A percentile compares a stretch with the other conserved stretches of the same genome.
These are phyloP conservation scores for Blastocystis sp. DNA, from an alignment of 352 stramenopile genomes.

Conservation along the genomic window DNA sequence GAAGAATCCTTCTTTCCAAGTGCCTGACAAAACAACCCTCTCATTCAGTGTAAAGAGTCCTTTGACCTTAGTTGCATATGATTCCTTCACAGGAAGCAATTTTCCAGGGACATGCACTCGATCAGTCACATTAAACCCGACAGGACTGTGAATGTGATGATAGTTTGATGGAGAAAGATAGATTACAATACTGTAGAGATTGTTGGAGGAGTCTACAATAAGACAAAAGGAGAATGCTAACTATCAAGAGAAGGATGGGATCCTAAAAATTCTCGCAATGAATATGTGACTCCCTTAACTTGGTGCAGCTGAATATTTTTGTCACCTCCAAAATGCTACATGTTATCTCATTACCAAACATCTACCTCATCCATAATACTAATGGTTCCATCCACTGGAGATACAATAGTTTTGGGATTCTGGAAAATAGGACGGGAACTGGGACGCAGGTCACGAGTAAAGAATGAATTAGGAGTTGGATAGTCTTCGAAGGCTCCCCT, in stretches of 20 bases:
- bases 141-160: constrained; percentile 29
- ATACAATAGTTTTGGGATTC: background rate
- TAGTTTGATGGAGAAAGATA: constrained; percentile 61
- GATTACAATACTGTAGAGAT: constrained; percentile 45
- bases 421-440: background rate
- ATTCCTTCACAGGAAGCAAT: constrained; percentile 47
- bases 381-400: constrained; percentile 54
- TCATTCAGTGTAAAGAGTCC: constrained; percentile 59
- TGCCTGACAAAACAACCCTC: background rate
- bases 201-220: background rate
- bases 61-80: constrained; percentile 33
- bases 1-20: constrained; percentile 40
- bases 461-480: constrained; percentile 52
- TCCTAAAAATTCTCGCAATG: constrained; percentile 23
- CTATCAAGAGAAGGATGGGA: background rate
- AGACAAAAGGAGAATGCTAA: background rate
- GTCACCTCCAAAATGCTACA: background rate
- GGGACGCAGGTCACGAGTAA: constrained; percentile 25
- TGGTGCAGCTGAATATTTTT: constrained; percentile 29
- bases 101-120: constrained; percentile 28
- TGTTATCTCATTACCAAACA: background rate
- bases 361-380: constrained; percentile 9
- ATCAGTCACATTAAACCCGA: background rate
- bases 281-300: constrained; percentile 54
- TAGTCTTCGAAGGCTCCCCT: constrained; percentile 62